Evolutionary conservation across 2,329 filamentous ascomycete species (phyloP).

Genomic region (Botrytis galanthina): DNA sequence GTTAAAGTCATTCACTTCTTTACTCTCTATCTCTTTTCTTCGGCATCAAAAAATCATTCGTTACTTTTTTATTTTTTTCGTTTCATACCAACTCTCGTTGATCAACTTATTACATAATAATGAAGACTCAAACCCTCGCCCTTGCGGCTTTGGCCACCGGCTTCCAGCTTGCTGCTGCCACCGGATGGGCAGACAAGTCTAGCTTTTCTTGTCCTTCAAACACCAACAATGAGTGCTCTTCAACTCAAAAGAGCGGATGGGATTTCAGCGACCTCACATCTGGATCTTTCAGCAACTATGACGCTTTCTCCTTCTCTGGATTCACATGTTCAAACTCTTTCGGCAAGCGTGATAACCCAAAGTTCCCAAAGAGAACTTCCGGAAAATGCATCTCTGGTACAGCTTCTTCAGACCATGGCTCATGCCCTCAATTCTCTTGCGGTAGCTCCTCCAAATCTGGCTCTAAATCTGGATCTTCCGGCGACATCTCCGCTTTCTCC

Average conservation of each 20-base stretch:
- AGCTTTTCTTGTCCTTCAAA: conserved; percentile 68
- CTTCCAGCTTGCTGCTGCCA: conserved; percentile 47
- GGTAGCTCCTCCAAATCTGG: conserved; percentile 37
- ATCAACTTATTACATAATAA: conserved; percentile 37
- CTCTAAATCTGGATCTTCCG: conserved; percentile 35
- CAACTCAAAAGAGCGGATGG: conserved; percentile 68
- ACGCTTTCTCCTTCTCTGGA: conserved; percentile 71
- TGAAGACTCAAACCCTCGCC: conserved; percentile 41
- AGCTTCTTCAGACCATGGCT: conserved; percentile 44
- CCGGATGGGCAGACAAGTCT: conserved; percentile 49
- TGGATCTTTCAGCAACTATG: conserved; percentile 64
- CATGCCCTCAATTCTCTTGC: conserved; percentile 58
- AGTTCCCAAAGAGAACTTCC: conserved; percentile 36
- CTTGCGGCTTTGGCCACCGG: conserved; percentile 34
- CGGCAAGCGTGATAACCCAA: conserved; percentile 54
- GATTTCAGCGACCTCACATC: conserved; percentile 63
- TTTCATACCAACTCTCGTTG: conserved; percentile 29
- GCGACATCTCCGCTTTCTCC: conserved; percentile 59
- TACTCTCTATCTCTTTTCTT: conserved; percentile 41
- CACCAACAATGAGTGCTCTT: conserved; percentile 73
- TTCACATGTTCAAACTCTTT: conserved; percentile 65
- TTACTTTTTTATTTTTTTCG: conserved; percentile 31
- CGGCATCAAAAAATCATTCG: conserved; percentile 33
- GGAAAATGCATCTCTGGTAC: conserved; percentile 61
- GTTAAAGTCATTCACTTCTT: conserved; percentile 48